phyloP scores from a whole-genome alignment of 176 grass and related monocot species.

The Alopecurus myosuroides region DNA sequence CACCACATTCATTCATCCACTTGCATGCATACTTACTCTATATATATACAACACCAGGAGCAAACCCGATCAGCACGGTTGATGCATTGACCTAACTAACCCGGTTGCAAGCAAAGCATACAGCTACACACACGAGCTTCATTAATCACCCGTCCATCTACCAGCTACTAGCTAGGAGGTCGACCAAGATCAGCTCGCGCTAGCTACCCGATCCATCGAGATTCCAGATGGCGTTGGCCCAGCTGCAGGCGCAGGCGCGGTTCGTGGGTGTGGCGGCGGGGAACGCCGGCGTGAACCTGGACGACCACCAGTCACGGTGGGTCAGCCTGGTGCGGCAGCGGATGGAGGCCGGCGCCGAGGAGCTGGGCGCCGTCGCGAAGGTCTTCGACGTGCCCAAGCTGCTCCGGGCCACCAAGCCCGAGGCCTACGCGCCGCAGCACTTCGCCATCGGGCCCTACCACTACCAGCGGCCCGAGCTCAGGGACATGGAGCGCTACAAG shows the following conservation, averaged over 20 bases:
- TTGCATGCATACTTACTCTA: background rate
- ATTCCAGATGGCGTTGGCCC: background rate
- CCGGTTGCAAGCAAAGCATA: background rate
- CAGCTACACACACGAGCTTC: background rate
- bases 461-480: slow-evolving; percentile 62
- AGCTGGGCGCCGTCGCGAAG: slow-evolving; percentile 44
- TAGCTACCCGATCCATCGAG: background rate
- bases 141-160: background rate
- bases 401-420: slow-evolving; percentile 37
- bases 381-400: slow-evolving; percentile 59
- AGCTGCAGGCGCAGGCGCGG: slow-evolving; percentile 29
- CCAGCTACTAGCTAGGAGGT: background rate
- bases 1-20: background rate
- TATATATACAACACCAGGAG: background rate
- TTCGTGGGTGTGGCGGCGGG: slow-evolving; percentile 26
- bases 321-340: slow-evolving; percentile 51
- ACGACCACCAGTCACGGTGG: slow-evolving; percentile 56
- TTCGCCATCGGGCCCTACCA: slow-evolving; percentile 75
- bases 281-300: slow-evolving; percentile 1
- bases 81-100: background rate
- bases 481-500: slow-evolving; percentile 90
- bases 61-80: background rate
- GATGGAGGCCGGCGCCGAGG: slow-evolving; percentile 40
- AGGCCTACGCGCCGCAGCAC: slow-evolving; percentile 68
- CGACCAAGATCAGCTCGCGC: background rate